Conservation (phyloP, 306 rosid genomes). For the Begonia loranthoides region DNA sequence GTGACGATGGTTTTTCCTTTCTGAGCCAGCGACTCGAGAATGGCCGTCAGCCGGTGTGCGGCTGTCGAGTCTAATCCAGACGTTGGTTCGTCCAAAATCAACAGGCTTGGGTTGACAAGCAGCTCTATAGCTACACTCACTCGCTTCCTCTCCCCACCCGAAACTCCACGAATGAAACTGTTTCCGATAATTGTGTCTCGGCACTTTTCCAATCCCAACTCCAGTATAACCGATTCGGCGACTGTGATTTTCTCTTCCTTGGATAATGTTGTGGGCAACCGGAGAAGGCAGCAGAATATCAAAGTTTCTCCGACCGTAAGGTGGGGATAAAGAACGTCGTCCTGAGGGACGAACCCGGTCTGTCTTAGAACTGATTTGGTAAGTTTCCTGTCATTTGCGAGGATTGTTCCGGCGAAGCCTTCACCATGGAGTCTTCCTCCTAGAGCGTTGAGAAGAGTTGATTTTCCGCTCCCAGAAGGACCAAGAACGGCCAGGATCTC, state of each 20-base stretch:
- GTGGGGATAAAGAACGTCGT: slow-evolving; percentile 73
- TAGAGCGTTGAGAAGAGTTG: slow-evolving; percentile 65
- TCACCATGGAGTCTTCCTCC: slow-evolving; percentile 52
- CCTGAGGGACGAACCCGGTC: slow-evolving; percentile 78
- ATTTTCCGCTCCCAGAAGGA: slow-evolving; percentile 88
- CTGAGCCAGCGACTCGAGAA: slow-evolving; percentile 42
- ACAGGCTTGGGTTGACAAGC: slow-evolving; percentile 55
- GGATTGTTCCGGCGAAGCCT: slow-evolving; percentile 44
- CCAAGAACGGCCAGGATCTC: slow-evolving; percentile 75
- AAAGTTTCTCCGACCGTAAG: slow-evolving; percentile 71
- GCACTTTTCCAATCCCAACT: slow-evolving; percentile 58
- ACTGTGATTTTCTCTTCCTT: slow-evolving; percentile 27
- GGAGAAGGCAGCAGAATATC: slow-evolving; percentile 68
- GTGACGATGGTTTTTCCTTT: slow-evolving; percentile 71
- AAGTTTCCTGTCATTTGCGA: slow-evolving; percentile 41
- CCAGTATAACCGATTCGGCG: slow-evolving; percentile 52
- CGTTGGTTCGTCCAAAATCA: slow-evolving; percentile 77
- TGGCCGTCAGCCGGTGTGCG: slow-evolving; percentile 47
- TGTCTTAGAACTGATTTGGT: slow-evolving; percentile 28
- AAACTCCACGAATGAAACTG: slow-evolving; percentile 64
- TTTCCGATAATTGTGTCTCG: slow-evolving; percentile 64
- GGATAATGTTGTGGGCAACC: slow-evolving; percentile 30
- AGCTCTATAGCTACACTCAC: slow-evolving; percentile 86
- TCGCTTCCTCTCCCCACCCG: slow-evolving; percentile 83
- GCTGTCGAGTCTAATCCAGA: slow-evolving; percentile 86